Percentiles rank a stretch among this genome's conserved stretches.
These are phyloP conservation scores for Pluteus cervinus DNA, from an alignment of 768 basidiomycete genomes.

Conservation along the genomic window DNA sequence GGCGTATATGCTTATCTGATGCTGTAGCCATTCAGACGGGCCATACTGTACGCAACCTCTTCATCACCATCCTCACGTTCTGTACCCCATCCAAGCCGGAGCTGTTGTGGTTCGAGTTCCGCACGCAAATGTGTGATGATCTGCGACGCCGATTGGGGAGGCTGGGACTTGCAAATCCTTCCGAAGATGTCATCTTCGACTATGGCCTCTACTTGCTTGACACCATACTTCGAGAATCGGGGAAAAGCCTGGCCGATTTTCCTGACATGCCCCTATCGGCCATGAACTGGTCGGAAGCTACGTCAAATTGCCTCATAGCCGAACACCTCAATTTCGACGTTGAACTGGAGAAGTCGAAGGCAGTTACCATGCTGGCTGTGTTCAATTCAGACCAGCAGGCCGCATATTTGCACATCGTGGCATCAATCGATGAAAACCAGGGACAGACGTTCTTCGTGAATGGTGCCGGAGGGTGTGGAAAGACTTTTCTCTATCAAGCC, in stretches of 20 bases:
- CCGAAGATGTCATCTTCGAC: slow-evolving; percentile 27
- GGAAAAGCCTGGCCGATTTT: slow-evolving; percentile 16
- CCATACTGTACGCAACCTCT: slow-evolving; percentile 25
- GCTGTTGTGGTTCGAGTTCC: slow-evolving; percentile 28
- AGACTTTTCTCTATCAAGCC: slow-evolving; percentile 38
- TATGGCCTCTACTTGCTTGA: slow-evolving; percentile 33
- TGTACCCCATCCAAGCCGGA: slow-evolving; percentile 27
- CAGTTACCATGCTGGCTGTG: background rate
- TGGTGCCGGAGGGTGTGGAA: slow-evolving; percentile 39
- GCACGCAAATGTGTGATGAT: slow-evolving; percentile 34
- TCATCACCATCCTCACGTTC: slow-evolving; percentile 31
- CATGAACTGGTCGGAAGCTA: slow-evolving; percentile 17
- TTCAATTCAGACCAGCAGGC: slow-evolving; percentile 26
- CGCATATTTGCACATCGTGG: slow-evolving; percentile 22
- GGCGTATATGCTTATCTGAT: slow-evolving; percentile 33
- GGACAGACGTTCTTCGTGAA: slow-evolving; percentile 31
- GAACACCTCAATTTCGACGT: slow-evolving; percentile 26
- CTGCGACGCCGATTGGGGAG: too few relatives aligned
- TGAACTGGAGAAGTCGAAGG: background rate
- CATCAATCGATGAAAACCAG: slow-evolving; percentile 14
- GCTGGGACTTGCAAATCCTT: slow-evolving; percentile 12
- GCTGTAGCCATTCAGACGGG: slow-evolving; percentile 33
- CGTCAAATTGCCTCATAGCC: slow-evolving; percentile 21
- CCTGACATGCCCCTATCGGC: slow-evolving; percentile 27
- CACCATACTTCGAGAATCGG: slow-evolving; percentile 17